Evolutionary conservation across 441 rosid species (phyloP).

Genomic region (Adansonia grandidieri): DNA sequence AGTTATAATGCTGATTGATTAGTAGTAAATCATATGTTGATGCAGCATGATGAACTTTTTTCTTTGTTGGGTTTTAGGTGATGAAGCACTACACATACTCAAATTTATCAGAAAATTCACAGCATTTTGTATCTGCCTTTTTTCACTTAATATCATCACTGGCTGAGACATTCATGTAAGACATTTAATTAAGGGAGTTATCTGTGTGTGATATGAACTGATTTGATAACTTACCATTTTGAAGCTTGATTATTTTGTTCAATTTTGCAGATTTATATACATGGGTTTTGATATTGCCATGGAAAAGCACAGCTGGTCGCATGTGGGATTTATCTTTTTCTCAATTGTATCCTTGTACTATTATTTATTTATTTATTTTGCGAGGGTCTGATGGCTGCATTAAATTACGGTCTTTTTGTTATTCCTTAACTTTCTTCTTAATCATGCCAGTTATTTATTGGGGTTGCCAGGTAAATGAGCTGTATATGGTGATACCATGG

Average conservation of each 20-base stretch:
- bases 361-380: not conserved
- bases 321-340: conserved; percentile 89
- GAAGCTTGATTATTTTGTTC: conserved; percentile 30
- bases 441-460: conserved; percentile 71
- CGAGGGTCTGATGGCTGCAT: not conserved
- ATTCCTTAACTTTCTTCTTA: conserved; percentile 52
- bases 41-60: conserved; percentile 30
- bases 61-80: conserved; percentile 54
- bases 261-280: conserved; percentile 84
- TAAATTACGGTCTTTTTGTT: conserved; percentile 29
- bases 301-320: conserved; percentile 99
- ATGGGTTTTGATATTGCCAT: conserved; percentile 99
- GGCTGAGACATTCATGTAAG: conserved; percentile 91
- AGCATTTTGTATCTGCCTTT: conserved; percentile 89
- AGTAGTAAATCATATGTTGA: conserved; percentile 21
- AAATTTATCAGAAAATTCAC: conserved; percentile 92
- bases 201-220: conserved; percentile 21
- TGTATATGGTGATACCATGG: conserved; percentile 24
- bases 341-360: conserved; percentile 92
- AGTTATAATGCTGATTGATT: conserved; percentile 18
- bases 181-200: conserved; percentile 37
- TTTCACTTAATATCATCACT: conserved; percentile 94
- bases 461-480: conserved; percentile 74
- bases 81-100: conserved; percentile 97
- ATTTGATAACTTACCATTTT: conserved; percentile 20